These are phyloP conservation scores for Venturia pyrina DNA, from an alignment of 2,329 filamentous ascomycete genomes.

Conservation along the genomic window DNA sequence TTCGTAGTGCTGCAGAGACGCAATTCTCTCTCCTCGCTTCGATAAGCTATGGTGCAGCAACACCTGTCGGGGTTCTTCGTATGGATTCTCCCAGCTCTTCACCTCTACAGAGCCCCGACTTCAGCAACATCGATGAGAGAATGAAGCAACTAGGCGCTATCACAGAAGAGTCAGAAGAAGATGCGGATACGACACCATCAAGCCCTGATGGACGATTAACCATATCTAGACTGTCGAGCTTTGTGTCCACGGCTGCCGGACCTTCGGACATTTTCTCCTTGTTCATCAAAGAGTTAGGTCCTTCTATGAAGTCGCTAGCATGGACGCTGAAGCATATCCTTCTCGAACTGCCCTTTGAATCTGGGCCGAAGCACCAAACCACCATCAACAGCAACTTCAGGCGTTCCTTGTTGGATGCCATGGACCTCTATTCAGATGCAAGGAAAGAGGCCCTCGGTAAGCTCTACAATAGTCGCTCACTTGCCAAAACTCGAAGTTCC, in stretches of 20 bases:
- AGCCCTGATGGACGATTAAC: background rate
- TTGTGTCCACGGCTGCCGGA: background rate
- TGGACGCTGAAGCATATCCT: conserved; percentile 84
- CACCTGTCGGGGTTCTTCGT: background rate
- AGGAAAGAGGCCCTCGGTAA: conserved; percentile 65
- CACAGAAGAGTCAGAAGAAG: conserved; percentile 35
- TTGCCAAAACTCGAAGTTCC: conserved; percentile 56
- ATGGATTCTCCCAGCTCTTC: background rate
- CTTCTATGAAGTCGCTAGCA: conserved; percentile 92
- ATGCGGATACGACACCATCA: conserved; percentile 13
- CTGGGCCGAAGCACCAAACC: conserved; percentile 57
- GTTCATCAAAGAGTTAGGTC: conserved; percentile 81
- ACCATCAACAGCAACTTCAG: conserved; percentile 70
- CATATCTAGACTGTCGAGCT: conserved; percentile 1
- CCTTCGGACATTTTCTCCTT: conserved; percentile 82
- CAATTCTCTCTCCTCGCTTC: conserved; percentile 51
- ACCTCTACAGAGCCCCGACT: background rate
- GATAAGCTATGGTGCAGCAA: background rate
- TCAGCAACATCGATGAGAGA: background rate
- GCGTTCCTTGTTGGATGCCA: conserved; percentile 68
- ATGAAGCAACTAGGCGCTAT: conserved; percentile 21
- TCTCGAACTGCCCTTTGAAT: conserved; percentile 72
- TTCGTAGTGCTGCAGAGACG: conserved; percentile 79
- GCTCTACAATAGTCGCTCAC: conserved; percentile 71
- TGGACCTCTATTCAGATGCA: conserved; percentile 67